Base-by-base conservation (phyloP, 352 stramenopile species). In the Phytophthora pluvialis region DNA sequence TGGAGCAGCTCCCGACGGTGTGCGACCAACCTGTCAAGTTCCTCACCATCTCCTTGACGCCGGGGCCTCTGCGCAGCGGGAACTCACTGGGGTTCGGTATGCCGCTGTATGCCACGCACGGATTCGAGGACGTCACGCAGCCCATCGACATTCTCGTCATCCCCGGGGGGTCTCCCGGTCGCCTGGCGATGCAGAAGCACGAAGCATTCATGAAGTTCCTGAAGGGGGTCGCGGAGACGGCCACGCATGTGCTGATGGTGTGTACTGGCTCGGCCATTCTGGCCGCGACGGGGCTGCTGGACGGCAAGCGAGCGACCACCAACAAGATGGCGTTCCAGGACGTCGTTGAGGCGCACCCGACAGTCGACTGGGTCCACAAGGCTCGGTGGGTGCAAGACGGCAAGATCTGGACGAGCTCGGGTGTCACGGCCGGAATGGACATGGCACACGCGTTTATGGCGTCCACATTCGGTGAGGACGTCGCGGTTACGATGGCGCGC, bases 311-410 rank as follows among this genome's bases (percentile, higher is more conserved):
- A 42, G 78, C 81, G 39, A 90, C 81, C n/a, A 88, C 81, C 58
- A 90, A 90, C 75, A 90, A 90, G 53, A 67, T 83, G 28, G 69
- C 59, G 28, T 88, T 81, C 56, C 49, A 70, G 13, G 39, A 73
- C 6, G 66, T 90, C 28, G 67, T 67, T 21, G 18, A 59, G 15
- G 38, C 61, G 15, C 57, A 76, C 16, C 74, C 74, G n/a, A 59
- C 35, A 1, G 77, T 88, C 13, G 16, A 77, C 5, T 91, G 83
- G 80, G 69, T 87, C 9, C 64, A 67, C 48, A 78, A 86, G 49
- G 83, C 80, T 29, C 76, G 80, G 12, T 91, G 83, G 83, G 70
- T 86, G 50, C 72, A 77, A 16, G 78, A 90, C 39, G 80, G 70
- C 47, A 79, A 75, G 11, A 50, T 78, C 10, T 90, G 78, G 79